Percentiles rank a stretch among this genome's conserved stretches.
phyloP scores from a whole-genome alignment of 1,284 basidiomycete species.

The Tilletiopsis washingtonensis region DNA sequence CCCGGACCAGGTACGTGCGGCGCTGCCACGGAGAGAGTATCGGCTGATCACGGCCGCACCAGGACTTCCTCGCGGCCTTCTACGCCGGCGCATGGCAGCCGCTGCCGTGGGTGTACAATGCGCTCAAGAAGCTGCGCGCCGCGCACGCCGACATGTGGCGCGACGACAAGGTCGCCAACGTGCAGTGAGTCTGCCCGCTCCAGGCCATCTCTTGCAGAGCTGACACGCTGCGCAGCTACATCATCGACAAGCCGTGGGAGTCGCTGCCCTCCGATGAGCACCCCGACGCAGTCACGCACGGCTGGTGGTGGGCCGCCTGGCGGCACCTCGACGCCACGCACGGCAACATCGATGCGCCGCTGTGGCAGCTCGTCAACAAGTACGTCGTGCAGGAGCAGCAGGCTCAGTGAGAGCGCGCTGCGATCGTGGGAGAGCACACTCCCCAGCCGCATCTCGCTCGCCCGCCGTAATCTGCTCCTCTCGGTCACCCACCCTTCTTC shows the following conservation, averaged over 20 bases:
- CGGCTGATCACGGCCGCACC: not conserved
- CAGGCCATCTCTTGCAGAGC: slow-evolving; percentile 34
- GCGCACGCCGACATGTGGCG: slow-evolving; percentile 67
- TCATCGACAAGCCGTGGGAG: slow-evolving; percentile 39
- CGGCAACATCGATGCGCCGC: no score
- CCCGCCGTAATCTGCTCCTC: no score
- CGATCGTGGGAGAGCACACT: no score
- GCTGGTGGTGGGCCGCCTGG: slow-evolving; percentile 35
- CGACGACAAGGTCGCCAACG: slow-evolving; percentile 60
- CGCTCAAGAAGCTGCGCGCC: slow-evolving; percentile 66
- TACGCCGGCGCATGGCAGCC: slow-evolving; percentile 59
- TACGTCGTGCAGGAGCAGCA: no score
- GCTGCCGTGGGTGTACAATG: slow-evolving; percentile 75
- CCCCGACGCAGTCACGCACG: slow-evolving; percentile 22
- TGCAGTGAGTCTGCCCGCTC: slow-evolving; percentile 30
- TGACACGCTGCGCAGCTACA: slow-evolving; percentile 16
- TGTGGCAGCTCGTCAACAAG: no score
- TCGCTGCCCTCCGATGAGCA: slow-evolving; percentile 11
- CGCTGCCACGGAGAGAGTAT: no score
- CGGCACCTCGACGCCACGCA: not conserved
- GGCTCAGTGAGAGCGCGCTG: no score
- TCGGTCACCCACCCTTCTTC: no score
- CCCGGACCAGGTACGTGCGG: slow-evolving; percentile 62
- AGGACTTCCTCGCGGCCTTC: slow-evolving; percentile 69
- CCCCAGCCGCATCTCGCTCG: no score